These are phyloP conservation scores for Cavenderia fasciculata DNA, from an alignment of 78 protist species.

Conservation along the genomic window DNA sequence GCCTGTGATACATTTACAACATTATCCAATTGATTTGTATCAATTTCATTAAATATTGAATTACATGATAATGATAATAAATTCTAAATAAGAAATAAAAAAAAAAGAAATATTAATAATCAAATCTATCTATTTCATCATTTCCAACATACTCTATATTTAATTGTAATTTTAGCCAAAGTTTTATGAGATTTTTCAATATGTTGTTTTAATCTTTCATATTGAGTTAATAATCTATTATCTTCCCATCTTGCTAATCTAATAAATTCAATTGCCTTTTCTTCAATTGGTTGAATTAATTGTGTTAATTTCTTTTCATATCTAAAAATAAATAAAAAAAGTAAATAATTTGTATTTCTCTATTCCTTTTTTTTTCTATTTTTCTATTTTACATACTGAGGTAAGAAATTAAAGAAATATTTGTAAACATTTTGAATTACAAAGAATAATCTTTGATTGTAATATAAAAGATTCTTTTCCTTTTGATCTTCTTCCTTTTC, in stretches of 20 bases:
- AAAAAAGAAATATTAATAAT: too few relatives aligned
- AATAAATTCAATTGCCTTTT: conserved; percentile 64
- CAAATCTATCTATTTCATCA: too few relatives aligned
- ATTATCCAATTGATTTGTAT: too few relatives aligned
- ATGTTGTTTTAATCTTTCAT: conserved; percentile 47
- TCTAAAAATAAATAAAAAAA: not conserved
- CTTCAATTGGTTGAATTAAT: conserved; percentile 59
- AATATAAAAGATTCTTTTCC: not conserved
- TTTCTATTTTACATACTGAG: not conserved
- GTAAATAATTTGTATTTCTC: too few relatives aligned
- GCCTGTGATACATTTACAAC: too few relatives aligned
- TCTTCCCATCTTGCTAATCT: conserved; percentile 82
- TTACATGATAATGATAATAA: conserved; percentile 39
- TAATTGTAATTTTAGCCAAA: conserved; percentile 59
- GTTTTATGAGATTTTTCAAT: conserved; percentile 74
- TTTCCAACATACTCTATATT: too few relatives aligned
- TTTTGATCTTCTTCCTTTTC: not conserved
- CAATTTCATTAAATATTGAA: too few relatives aligned
- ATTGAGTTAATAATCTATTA: conserved; percentile 65
- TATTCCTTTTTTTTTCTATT: not conserved
- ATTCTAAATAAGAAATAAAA: too few relatives aligned
- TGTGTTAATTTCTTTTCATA: conserved; percentile 47
- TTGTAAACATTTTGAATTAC: conserved; percentile 47
- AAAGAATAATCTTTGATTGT: conserved; percentile 22
- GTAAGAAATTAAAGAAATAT: conserved; percentile 50